Evolutionary conservation across 1,284 basidiomycete species (phyloP), one percentile per base, ranked within the genome.

Genomic region (Trametes pubescens): DNA sequence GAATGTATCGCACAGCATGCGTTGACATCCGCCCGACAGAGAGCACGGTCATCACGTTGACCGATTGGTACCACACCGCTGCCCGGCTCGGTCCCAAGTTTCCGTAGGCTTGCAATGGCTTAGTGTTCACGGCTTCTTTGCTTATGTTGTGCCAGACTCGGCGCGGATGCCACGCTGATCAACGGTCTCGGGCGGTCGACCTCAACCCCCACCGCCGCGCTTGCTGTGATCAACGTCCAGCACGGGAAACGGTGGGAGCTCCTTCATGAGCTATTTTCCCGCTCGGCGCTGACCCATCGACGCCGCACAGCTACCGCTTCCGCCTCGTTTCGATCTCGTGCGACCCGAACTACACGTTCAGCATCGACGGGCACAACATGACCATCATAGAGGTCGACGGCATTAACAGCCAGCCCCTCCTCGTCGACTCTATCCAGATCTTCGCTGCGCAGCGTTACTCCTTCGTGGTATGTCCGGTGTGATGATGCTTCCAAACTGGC

Each of bases 301-400:
- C 21, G 11, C 10, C n/a, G 11, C 38, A 2, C 44, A 73, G 71
- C 16, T 82, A 75, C 53, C 73, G 75, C 37, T 71, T 75, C 65
- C 73, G 87, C 13, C 69, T 89, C 51, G 77, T 88, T 73, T 85
- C 84, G 72, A 81, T 81, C 73, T 74, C 80, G 2, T 77, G 76
- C 65, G 74, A 76, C 57, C 69, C 74, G 11, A 67, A 70, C 57
- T 69, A 71, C 59, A 68, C 59, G 11, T 78, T 79, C 66, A 72
- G 73, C 46, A 76, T 80, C 43, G 75, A 78, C 53, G 69, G 69
- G 4, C 79, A 80, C 65, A 73, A 73, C 59, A 54, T 78, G 59
- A 78, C 75, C 9, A 59, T 79, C 68, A 79, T 79, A 44, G 77
- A 78, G 59, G 73, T 71, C 22, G 77, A 79, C 49, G 73, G 72